Evolutionary conservation across 2,329 filamentous ascomycete species (phyloP).

Genomic region (Pseudocercospora vitis): DNA sequence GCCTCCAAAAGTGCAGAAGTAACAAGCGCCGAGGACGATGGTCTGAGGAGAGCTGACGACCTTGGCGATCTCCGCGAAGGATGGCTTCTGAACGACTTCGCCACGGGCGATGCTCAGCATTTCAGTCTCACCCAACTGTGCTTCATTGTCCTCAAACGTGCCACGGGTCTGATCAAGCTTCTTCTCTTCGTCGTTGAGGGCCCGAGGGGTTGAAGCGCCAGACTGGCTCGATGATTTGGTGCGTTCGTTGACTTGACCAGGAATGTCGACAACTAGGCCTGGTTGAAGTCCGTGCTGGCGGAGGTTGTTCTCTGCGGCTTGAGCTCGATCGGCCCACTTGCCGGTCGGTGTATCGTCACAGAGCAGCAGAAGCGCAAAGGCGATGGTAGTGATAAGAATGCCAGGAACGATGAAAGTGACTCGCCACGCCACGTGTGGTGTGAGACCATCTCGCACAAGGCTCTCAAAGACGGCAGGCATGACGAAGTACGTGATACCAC

Average conservation of each 20-base stretch:
- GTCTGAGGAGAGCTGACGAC: slow-evolving; percentile 64
- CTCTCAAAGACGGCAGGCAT: slow-evolving; percentile 77
- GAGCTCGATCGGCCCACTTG: slow-evolving; percentile 70
- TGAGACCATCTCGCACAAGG: slow-evolving; percentile 24
- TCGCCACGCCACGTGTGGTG: slow-evolving; percentile 71
- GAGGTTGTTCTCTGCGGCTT: slow-evolving; percentile 57
- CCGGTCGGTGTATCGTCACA: slow-evolving; percentile 80
- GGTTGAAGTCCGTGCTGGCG: slow-evolving; percentile 46
- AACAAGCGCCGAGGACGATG: slow-evolving; percentile 53
- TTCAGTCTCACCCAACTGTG: slow-evolving; percentile 51
- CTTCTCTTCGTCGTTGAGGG: slow-evolving; percentile 42
- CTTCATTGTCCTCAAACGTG: slow-evolving; percentile 41
- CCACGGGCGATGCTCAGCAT: slow-evolving; percentile 57
- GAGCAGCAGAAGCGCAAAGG: slow-evolving; percentile 19
- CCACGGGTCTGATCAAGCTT: slow-evolving; percentile 41
- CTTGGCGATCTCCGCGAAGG: slow-evolving; percentile 56
- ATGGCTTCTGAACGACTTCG: slow-evolving; percentile 64
- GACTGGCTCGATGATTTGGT: slow-evolving; percentile 25
- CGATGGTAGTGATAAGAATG: slow-evolving; percentile 21
- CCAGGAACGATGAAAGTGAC: slow-evolving; percentile 79
- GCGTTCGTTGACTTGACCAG: slow-evolving; percentile 52
- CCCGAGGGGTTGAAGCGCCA: slow-evolving; percentile 36
- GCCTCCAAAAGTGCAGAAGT: slow-evolving; percentile 62
- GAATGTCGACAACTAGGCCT: slow-evolving; percentile 51
- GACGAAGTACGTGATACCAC: slow-evolving; percentile 88